Evolutionary conservation across 2,329 filamentous ascomycete species (phyloP), one percentile per base, ranked within the genome.

Genomic region (Blastomyces gilchristii): DNA sequence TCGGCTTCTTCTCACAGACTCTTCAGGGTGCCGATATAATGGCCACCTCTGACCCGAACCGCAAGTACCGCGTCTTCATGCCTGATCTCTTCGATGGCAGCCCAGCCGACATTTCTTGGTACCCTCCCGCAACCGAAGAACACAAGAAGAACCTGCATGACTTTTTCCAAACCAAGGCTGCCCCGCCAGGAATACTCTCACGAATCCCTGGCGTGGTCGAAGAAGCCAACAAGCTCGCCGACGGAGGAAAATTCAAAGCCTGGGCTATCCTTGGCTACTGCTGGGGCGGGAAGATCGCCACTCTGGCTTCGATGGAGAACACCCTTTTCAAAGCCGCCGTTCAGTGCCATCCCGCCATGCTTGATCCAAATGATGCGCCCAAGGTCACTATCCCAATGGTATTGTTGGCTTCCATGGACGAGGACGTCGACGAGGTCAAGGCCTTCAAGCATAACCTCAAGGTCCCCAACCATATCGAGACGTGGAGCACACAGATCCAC

Each of bases 81-180:
- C 92, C 92, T 37, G 92, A 97, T 78, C 93, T 90, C 82, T 96
- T 96, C 79, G 83, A 89, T 65, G 91, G 90, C 73, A 81, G 84
- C 67, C 88, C 90, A 45, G 84, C 81, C 65, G 81, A 83, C 68
- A 83, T 86, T 69, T 78, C 77, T 60, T 85, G 82, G 82, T 85
- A 83, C 72, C 83, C 83, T 0, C 83, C 83, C 18, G 78, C 84
- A 71, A 85, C 77, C 65, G 77, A 84, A 50, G 84, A 86, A 64
- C 83, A 86, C 74, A 79, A 80, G 67, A 69, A 83, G 74, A 85
- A 85, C 71, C 77, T 86, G 16, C 81, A 82, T 65, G 73, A 83
- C 64, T 86, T 85, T 77, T 85, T 86, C 76, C 69, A 79, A 63
- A 82, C 78, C 61, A 74, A 79, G 64, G 84, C 83, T 39, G 80